Evolutionary conservation across 306 rosid species (phyloP).

Genomic region (Pyrus pyrifolia): DNA sequence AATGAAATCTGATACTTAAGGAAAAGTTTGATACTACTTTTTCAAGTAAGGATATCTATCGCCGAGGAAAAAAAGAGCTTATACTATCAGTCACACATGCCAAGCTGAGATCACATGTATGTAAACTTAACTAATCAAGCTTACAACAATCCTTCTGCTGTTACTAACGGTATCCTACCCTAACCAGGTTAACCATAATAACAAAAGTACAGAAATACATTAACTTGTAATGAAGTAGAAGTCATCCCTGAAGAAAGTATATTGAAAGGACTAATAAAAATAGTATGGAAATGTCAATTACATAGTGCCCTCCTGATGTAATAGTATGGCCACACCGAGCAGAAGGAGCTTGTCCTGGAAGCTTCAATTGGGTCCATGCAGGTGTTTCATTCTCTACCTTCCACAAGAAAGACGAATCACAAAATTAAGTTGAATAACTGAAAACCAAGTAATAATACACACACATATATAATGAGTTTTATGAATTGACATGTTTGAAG

Average conservation of each 20-base stretch:
- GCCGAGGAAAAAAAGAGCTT: neutral
- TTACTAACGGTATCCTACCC: neutral
- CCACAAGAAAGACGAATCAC: constrained; percentile 48
- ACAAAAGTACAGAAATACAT: neutral
- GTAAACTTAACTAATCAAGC: neutral
- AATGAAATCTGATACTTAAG: neutral
- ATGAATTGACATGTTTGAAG: neutral
- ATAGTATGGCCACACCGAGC: constrained; percentile 89
- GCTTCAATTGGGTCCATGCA: constrained; percentile 96
- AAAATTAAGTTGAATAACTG: constrained; percentile 9
- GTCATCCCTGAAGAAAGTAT: neutral
- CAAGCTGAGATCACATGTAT: neutral
- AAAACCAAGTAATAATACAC: neutral
- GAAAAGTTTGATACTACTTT: neutral
- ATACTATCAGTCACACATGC: neutral
- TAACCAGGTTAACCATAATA: neutral
- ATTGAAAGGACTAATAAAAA: constrained; percentile 5
- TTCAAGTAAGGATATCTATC: neutral
- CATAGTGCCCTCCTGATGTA: constrained; percentile 81
- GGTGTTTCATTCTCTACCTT: constrained; percentile 90
- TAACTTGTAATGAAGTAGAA: neutral
- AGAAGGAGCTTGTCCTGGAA: constrained; percentile 98
- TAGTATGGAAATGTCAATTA: constrained; percentile 31
- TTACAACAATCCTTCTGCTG: neutral
- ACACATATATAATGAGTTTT: neutral